These are phyloP conservation scores for Rhizophora mangle DNA, from an alignment of 345 rosid genomes.

Conservation along the genomic window DNA sequence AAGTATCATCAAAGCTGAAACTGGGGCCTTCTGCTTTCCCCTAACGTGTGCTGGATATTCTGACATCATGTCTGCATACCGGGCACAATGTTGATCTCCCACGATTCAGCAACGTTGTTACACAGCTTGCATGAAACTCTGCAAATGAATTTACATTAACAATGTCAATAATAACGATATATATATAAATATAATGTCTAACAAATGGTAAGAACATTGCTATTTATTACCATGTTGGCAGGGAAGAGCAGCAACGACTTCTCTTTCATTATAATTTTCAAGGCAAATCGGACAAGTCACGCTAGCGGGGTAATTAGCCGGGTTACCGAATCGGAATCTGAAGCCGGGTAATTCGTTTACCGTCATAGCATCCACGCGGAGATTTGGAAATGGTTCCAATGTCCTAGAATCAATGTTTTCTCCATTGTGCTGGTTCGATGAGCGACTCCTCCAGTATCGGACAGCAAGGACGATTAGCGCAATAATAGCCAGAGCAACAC, in stretches of 20 bases:
- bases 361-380: too few relatives aligned
- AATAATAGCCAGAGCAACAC: too few relatives aligned
- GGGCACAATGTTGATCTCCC: slow-evolving; percentile 69
- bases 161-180: background rate
- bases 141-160: slow-evolving; percentile 20
- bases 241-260: slow-evolving; percentile 60
- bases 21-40: slow-evolving; percentile 23
- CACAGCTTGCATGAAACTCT: slow-evolving; percentile 70
- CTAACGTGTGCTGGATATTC: too few relatives aligned
- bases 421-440: too few relatives aligned
- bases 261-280: slow-evolving; percentile 68
- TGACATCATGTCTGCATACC: slow-evolving; percentile 61
- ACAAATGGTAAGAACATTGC: background rate
- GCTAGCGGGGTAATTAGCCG: slow-evolving; percentile 26
- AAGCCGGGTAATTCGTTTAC: too few relatives aligned
- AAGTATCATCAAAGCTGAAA: background rate
- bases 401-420: too few relatives aligned
- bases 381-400: too few relatives aligned
- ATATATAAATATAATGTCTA: too few relatives aligned
- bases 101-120: slow-evolving; percentile 69
- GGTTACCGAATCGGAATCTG: slow-evolving; percentile 21
- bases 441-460: too few relatives aligned
- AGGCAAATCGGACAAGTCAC: slow-evolving; percentile 76
- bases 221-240: slow-evolving; percentile 62
- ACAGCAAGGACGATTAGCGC: too few relatives aligned